Evolutionary conservation across 2,329 filamentous ascomycete genomes (phyloP).

Genomic region (Talaromyces amestolkiae): DNA sequence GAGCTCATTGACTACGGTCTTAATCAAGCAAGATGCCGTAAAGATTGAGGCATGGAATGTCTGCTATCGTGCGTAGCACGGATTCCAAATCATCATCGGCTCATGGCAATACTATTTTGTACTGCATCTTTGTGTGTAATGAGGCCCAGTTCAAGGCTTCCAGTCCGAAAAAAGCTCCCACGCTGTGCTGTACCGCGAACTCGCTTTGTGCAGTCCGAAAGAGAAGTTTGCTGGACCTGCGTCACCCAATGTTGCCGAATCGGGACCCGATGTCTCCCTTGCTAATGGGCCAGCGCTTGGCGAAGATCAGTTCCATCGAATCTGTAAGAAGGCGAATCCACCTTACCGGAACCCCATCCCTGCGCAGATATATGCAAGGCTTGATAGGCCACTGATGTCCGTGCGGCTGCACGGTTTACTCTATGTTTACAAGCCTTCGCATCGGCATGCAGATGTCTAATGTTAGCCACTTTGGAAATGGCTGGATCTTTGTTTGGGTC

Average conservation of each 20-base stretch:
- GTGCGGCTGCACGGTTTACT: conserved; percentile 29
- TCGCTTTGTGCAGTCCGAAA: conserved; percentile 16
- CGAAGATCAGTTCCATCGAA: conserved; percentile 17
- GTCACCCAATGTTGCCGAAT: conserved; percentile 14
- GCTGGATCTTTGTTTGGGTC: conserved; percentile 18
- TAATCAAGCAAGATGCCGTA: conserved; percentile 12
- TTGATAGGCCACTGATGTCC: conserved; percentile 36
- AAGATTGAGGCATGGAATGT: conserved; percentile 10
- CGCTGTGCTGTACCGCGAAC: conserved; percentile 2
- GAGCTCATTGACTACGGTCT: neutral
- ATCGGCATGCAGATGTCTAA: conserved; percentile 37
- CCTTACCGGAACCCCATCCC: conserved; percentile 34
- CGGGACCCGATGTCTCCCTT: conserved; percentile 19
- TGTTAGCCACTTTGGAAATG: conserved; percentile 31
- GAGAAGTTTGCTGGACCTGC: conserved; percentile 10
- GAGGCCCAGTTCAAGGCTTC: neutral
- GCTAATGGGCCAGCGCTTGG: conserved; percentile 25
- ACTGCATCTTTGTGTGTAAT: conserved; percentile 14
- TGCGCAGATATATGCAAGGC: conserved; percentile 41
- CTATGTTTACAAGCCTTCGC: conserved; percentile 39
- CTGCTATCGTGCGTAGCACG: conserved; percentile 2
- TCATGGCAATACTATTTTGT: conserved; percentile 7
- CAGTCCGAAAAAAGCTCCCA: neutral
- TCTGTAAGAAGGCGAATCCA: conserved; percentile 22
- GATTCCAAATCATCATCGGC: conserved; percentile 1